A percentile compares a stretch with the other conserved stretches of the same genome.
Evolutionary conservation across 371 early-diverging fungal species (phyloP).

Genomic region (Capniomyces stellatus): DNA sequence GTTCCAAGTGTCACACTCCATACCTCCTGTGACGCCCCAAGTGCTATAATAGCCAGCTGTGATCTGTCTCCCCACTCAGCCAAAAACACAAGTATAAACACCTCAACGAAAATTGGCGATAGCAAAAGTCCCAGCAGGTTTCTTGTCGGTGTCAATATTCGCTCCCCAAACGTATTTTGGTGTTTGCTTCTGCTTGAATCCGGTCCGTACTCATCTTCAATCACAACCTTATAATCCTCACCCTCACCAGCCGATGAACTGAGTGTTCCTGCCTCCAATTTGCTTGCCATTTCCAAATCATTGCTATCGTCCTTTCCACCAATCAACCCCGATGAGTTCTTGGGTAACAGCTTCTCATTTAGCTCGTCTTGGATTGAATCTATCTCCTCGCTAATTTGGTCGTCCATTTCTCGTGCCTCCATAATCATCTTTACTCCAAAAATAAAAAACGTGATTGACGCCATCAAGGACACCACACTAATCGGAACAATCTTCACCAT

Average conservation of each 20-base stretch:
- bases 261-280: neutral
- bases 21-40: conserved; percentile 80
- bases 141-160: conserved; percentile 7
- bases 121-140: conserved; percentile 37
- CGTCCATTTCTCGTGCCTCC: conserved; percentile 78
- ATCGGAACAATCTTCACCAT: conserved; percentile 71
- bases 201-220: neutral
- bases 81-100: conserved; percentile 83
- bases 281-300: neutral
- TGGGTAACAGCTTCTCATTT: conserved; percentile 45
- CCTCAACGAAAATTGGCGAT: conserved; percentile 85
- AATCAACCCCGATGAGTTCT: conserved; percentile 32
- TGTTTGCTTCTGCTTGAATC: too few species aligned
- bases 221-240: neutral
- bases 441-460: conserved; percentile 64
- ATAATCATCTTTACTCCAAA: conserved; percentile 79
- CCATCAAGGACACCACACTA: conserved; percentile 62
- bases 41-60: conserved; percentile 81
- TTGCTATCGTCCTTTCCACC: conserved; percentile 15
- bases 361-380: conserved; percentile 74
- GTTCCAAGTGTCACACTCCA: conserved; percentile 73
- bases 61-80: conserved; percentile 97
- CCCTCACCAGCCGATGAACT: neutral
- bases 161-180: conserved; percentile 1
- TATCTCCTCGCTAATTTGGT: conserved; percentile 72